Base-by-base conservation (phyloP, 306 rosid species). In the Dryas alaskensis region DNA sequence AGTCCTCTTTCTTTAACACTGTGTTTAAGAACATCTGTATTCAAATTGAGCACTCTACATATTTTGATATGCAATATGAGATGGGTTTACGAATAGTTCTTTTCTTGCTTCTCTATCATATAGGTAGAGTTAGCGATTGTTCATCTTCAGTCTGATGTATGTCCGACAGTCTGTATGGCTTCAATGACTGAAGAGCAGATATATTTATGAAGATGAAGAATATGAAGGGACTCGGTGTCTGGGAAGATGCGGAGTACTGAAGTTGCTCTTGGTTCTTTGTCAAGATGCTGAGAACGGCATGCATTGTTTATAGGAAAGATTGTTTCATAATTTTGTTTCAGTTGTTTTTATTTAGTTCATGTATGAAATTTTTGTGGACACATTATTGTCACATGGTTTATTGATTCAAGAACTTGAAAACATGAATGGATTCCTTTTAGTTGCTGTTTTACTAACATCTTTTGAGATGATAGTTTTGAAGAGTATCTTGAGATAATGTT, bases 51-150 rank as follows among this genome's bases (percentile, higher is more conserved):
- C 53, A 19, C 22, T 19, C 61, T 16, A 0, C 52, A 19, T 43
- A 22, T 43, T 42, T 55, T 43, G 2, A 19, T 55, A 3, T 19
- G 39, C 63, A 5, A 31, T 17, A 40, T 70, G 44, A 19, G 65
- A 43, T 54, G 64, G 48, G 16, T 43, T 70, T 54, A 7, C 42
- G 65, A 70, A 25, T 19, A 45, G 44, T 3, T 58, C 25, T 25
- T 5, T 59, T 19, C 31, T 22, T 58, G 66, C 53, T 25, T 53
- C 64, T 70, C 64, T 70, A 54, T 70, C 44, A 37, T 39, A 60
- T 72, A 25, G 64, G 44, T 57, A 44, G 65, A 19, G 42, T 54
- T 55, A 46, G 45, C 45, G 76, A 59, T 14, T 47, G 75, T 44
- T 12, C 11, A 16, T 70, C 74, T 55, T 55, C 75, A 25, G 76